Conservation (phyloP, 1,139 yeast species). For the Suhomyces anneliseae region DNA sequence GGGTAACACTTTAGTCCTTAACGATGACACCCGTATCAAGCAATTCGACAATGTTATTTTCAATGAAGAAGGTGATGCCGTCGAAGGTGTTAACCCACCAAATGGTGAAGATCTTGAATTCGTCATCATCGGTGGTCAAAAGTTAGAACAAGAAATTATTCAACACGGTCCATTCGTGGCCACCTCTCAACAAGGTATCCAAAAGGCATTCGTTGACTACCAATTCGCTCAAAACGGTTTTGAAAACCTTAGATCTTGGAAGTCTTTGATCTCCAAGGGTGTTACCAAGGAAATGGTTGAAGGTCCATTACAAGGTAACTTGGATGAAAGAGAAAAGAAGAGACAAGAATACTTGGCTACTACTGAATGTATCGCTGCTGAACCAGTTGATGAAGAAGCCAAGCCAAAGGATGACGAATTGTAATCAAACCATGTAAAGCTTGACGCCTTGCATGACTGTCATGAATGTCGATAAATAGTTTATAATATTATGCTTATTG, state of each 20-base stretch:
- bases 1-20: slow-evolving; percentile 56
- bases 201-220: slow-evolving; percentile 69
- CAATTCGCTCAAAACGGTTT: slow-evolving; percentile 71
- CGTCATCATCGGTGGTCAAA: slow-evolving; percentile 74
- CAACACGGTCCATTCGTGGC: slow-evolving; percentile 94
- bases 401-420: neutral
- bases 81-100: slow-evolving; percentile 40
- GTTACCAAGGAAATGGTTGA: slow-evolving; percentile 50
- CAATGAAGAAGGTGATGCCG: slow-evolving; percentile 60
- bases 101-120: slow-evolving; percentile 47
- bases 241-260: slow-evolving; percentile 69
- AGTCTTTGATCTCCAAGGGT: slow-evolving; percentile 63
- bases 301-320: slow-evolving; percentile 38
- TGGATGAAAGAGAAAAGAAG: slow-evolving; percentile 32
- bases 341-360: slow-evolving; percentile 26
- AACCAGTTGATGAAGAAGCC: neutral
- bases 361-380: neutral
- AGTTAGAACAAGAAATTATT: slow-evolving; percentile 72
- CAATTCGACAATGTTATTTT: slow-evolving; percentile 62
- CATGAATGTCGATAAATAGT: too few species aligned
- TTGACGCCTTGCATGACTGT: neutral
- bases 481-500: too few species aligned
- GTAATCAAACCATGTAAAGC: neutral
- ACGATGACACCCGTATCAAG: slow-evolving; percentile 41
- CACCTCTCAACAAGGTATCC: slow-evolving; percentile 52